These are phyloP conservation scores for Suhomyces coccinellae DNA, from an alignment of 1,139 yeast genomes.

Conservation along the genomic window DNA sequence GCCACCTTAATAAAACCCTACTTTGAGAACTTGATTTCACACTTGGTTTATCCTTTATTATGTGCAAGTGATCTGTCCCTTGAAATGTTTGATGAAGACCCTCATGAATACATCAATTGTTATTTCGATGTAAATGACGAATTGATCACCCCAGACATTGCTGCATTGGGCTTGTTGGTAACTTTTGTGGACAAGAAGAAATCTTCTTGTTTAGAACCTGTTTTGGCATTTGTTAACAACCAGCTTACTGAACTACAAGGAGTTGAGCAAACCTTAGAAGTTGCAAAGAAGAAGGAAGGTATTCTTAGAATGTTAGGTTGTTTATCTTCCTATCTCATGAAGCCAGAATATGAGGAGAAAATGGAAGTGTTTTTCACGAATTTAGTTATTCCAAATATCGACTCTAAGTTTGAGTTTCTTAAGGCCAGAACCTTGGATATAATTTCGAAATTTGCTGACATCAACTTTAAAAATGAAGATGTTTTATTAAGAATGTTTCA, in stretches of 20 bases:
- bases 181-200: slow-evolving; percentile 69
- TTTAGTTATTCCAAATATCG: slow-evolving; percentile 72
- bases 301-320: slow-evolving; percentile 76
- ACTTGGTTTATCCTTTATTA: slow-evolving; percentile 76
- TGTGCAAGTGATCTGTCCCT: slow-evolving; percentile 69
- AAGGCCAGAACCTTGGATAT: slow-evolving; percentile 85
- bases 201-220: slow-evolving; percentile 59
- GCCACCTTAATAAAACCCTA: slow-evolving; percentile 77
- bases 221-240: slow-evolving; percentile 64
- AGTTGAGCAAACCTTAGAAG: slow-evolving; percentile 49
- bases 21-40: slow-evolving; percentile 62
- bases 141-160: slow-evolving; percentile 62
- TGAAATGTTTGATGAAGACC: slow-evolving; percentile 83
- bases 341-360: slow-evolving; percentile 53
- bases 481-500: slow-evolving; percentile 59
- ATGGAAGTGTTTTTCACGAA: slow-evolving; percentile 69
- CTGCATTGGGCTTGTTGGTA: slow-evolving; percentile 61
- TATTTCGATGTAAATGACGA: slow-evolving; percentile 69
- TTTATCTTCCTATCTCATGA: slow-evolving; percentile 59
- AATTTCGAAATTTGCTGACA: slow-evolving; percentile 65
- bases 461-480: slow-evolving; percentile 52
- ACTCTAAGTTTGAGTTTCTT: slow-evolving; percentile 66
- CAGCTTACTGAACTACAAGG: slow-evolving; percentile 47
- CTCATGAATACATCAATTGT: slow-evolving; percentile 84
- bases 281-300: slow-evolving; percentile 78